These are phyloP conservation scores for Penicillium cataractarum DNA, from an alignment of 495 filamentous ascomycete genomes.

Conservation along the genomic window DNA sequence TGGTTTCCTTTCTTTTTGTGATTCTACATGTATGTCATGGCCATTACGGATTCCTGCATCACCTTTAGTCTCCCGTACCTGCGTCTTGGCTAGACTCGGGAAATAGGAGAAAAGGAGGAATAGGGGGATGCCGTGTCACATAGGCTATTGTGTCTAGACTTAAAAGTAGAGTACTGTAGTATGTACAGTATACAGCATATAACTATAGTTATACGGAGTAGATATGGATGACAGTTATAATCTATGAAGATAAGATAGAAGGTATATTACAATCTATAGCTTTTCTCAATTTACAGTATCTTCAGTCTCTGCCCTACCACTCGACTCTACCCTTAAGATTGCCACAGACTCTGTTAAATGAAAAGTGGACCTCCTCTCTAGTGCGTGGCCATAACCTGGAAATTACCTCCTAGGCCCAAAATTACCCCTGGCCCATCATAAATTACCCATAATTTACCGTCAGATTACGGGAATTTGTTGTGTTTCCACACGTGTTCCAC, in stretches of 20 bases:
- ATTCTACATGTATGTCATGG: neutral
- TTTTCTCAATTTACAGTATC: neutral
- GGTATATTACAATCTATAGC: neutral
- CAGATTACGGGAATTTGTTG: constrained; percentile 14
- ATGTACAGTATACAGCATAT: too few species aligned
- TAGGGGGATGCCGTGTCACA: constrained; percentile 3
- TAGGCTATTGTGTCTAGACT: neutral
- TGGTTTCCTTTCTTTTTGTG: neutral
- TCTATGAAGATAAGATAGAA: neutral
- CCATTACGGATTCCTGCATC: constrained; percentile 18
- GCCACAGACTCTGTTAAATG: neutral
- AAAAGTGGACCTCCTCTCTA: neutral
- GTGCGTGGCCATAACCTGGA: constrained; percentile 1
- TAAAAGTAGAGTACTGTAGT: too few species aligned
- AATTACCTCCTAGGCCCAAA: neutral
- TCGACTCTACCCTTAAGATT: too few species aligned
- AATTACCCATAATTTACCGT: constrained; percentile 26
- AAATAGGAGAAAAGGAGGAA: neutral
- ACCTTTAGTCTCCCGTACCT: constrained; percentile 7
- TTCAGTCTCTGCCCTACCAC: neutral
- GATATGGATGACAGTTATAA: neutral
- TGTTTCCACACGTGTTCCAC: constrained; percentile 27
- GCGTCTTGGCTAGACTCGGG: constrained; percentile 6
- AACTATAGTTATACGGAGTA: neutral
- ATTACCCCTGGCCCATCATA: neutral